phyloP scores from a whole-genome alignment of 139 green algal genomes.

The Dunaliella sp. region DNA sequence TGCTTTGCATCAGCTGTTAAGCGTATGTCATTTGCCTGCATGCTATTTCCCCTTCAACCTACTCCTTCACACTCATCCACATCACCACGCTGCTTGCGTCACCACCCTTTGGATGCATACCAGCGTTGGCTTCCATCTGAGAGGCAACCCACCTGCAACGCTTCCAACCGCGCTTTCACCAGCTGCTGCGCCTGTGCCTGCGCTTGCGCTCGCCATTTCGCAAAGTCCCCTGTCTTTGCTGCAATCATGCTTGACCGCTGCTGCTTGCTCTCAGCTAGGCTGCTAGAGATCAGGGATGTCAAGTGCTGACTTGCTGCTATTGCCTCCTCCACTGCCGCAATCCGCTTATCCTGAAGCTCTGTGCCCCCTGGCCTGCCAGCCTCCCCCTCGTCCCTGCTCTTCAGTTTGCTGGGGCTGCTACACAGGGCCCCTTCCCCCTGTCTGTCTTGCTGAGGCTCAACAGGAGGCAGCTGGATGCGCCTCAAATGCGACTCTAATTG shows the following conservation, averaged over 20 bases:
- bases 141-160: no score
- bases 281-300: not conserved
- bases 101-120: no score
- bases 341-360: conserved; percentile 15
- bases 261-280: conserved; percentile 15
- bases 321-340: conserved; percentile 12
- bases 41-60: no score
- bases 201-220: not conserved
- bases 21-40: no score
- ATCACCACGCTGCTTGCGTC: no score
- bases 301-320: not conserved
- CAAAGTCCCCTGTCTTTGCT: not conserved
- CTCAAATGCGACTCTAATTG: not conserved
- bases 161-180: not conserved
- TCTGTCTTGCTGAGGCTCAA: no score
- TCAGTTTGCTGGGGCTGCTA: no score
- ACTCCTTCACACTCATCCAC: no score
- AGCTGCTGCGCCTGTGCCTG: not conserved
- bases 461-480: not conserved
- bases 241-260: conserved; percentile 1
- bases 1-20: no score
- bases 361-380: not conserved
- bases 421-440: no score
- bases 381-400: no score
- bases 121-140: no score